These are phyloP conservation scores for Penicillium sp. DNA, from an alignment of 2,329 filamentous ascomycete genomes.

Conservation along the genomic window DNA sequence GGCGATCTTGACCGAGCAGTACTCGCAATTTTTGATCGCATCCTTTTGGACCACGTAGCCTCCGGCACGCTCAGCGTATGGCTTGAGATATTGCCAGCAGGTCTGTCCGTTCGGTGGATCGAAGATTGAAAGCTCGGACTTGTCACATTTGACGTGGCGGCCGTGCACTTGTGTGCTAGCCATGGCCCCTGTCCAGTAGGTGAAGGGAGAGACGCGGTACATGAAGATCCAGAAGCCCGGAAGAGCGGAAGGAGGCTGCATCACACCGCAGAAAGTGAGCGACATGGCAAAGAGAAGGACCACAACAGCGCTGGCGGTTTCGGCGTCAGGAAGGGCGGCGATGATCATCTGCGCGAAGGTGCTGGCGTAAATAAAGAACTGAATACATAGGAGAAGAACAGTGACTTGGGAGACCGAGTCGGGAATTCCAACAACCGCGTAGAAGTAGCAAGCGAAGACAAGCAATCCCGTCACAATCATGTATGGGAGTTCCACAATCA, in stretches of 20 bases:
- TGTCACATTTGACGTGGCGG: slow-evolving; percentile 62
- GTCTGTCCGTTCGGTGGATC: slow-evolving; percentile 56
- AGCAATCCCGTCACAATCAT: slow-evolving; percentile 69
- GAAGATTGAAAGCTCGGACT: slow-evolving; percentile 66
- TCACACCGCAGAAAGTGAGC: slow-evolving; percentile 71
- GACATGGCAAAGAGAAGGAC: slow-evolving; percentile 77
- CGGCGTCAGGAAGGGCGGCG: slow-evolving; percentile 69
- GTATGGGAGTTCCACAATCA: slow-evolving; percentile 82
- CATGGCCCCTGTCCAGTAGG: slow-evolving; percentile 57
- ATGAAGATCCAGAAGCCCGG: slow-evolving; percentile 65
- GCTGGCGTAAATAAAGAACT: slow-evolving; percentile 75
- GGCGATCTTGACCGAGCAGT: slow-evolving; percentile 34
- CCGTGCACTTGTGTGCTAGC: slow-evolving; percentile 67
- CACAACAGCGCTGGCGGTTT: slow-evolving; percentile 70
- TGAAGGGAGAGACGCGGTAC: slow-evolving; percentile 60
- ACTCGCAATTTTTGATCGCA: slow-evolving; percentile 54
- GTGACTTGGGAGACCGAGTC: slow-evolving; percentile 67
- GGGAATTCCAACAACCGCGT: slow-evolving; percentile 64
- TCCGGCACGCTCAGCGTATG: slow-evolving; percentile 50
- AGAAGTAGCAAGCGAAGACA: slow-evolving; percentile 81
- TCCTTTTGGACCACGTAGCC: slow-evolving; percentile 55
- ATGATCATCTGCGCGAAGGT: slow-evolving; percentile 80
- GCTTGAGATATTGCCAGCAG: slow-evolving; percentile 58
- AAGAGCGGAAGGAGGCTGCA: slow-evolving; percentile 62
- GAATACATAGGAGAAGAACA: slow-evolving; percentile 72